A percentile compares a stretch with the other conserved stretches of the same genome.
Evolutionary conservation across 257 asterid species (phyloP).

Genomic region (Gardenia jasminoides): DNA sequence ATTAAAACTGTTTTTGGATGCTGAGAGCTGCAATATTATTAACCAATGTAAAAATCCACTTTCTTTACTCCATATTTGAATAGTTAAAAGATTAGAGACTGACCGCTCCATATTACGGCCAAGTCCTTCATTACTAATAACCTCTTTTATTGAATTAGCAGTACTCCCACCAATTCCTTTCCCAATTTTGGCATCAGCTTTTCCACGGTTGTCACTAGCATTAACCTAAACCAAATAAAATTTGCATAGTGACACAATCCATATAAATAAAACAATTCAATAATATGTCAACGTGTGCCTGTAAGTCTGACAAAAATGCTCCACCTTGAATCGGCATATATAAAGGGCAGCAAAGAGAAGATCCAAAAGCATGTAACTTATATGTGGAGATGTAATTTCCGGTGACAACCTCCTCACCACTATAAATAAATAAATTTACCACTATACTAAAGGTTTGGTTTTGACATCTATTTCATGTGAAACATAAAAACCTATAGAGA

Average conservation of each 20-base stretch:
- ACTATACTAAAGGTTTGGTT: background rate
- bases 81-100: constrained; percentile 29
- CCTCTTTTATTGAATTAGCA: constrained; percentile 86
- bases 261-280: background rate
- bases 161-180: constrained; percentile 95
- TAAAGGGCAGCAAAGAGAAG: background rate
- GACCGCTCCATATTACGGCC: constrained; percentile 63
- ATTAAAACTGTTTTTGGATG: constrained; percentile 78
- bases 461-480: background rate
- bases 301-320: background rate
- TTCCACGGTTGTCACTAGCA: constrained; percentile 99
- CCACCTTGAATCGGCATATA: background rate
- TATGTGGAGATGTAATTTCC: background rate
- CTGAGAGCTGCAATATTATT: constrained; percentile 55
- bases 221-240: constrained; percentile 61
- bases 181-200: constrained; percentile 88
- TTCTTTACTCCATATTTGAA: constrained; percentile 10
- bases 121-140: constrained; percentile 76
- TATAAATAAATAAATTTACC: background rate
- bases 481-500: background rate
- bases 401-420: background rate
- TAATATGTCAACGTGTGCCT: background rate
- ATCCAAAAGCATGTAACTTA: background rate
- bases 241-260: constrained; percentile 8
- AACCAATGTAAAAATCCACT: constrained; percentile 18